Conservation (phyloP, 169 alveolate species). For the Plasmodium inui region DNA sequence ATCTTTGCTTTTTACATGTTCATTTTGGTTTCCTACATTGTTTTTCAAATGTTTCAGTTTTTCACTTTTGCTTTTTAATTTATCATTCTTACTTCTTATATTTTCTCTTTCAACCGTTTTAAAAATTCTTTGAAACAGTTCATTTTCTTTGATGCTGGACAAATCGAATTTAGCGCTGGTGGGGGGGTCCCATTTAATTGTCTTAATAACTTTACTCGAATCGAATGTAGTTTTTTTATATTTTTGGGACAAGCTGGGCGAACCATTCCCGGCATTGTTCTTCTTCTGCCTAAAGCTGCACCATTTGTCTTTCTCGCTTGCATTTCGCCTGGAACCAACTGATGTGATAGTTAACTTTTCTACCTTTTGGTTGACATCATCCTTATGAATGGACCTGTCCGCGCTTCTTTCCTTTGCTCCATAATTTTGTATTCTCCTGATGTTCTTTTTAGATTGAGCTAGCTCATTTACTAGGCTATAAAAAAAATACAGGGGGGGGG, state of each 20-base stretch:
- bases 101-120: slow-evolving; percentile 45
- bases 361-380: background rate
- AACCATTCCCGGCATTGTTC: background rate
- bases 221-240: background rate
- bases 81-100: slow-evolving; percentile 36
- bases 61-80: slow-evolving; percentile 20
- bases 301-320: background rate
- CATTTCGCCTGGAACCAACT: background rate
- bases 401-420: slow-evolving; percentile 9
- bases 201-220: background rate
- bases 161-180: slow-evolving; percentile 4
- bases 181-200: background rate
- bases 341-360: background rate
- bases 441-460: slow-evolving; percentile 54
- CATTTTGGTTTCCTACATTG: slow-evolving; percentile 1
- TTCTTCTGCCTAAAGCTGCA: slow-evolving; percentile 10
- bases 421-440: slow-evolving; percentile 25
- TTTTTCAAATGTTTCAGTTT: background rate
- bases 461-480: slow-evolving; percentile 31
- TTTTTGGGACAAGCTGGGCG: background rate
- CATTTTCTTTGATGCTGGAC: slow-evolving; percentile 25
- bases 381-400: background rate
- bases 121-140: slow-evolving; percentile 45
- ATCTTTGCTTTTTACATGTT: slow-evolving; percentile 2
- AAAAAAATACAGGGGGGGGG: background rate